Evolutionary conservation across 2,329 filamentous ascomycete species (phyloP).

Genomic region (Sclerotinia subarctica): DNA sequence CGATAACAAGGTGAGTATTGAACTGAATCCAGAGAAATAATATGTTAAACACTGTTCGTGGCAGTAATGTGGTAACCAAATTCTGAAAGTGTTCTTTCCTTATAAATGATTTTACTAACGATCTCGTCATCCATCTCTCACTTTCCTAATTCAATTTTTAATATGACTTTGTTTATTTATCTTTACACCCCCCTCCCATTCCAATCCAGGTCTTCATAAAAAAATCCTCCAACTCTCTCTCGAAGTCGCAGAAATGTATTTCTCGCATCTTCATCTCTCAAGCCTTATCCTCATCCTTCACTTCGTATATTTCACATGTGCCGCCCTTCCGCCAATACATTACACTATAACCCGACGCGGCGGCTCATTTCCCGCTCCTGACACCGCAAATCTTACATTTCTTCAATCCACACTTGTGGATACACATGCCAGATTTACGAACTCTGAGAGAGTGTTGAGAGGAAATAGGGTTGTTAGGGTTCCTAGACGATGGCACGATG

Average conservation of each 20-base stretch:
- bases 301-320: neutral
- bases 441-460: neutral
- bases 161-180: neutral
- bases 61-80: neutral
- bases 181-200: no score
- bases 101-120: no score
- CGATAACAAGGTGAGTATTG: no score
- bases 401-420: neutral
- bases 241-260: neutral
- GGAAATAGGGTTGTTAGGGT: neutral
- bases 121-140: neutral
- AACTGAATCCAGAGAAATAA: neutral
- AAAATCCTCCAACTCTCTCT: no score
- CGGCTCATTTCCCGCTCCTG: constrained; percentile 10
- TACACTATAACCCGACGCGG: constrained; percentile 6
- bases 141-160: neutral
- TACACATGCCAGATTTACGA: neutral
- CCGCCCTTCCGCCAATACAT: constrained; percentile 14
- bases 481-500: constrained; percentile 2
- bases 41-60: neutral
- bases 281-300: neutral
- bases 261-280: neutral
- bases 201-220: fast-evolving
- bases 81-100: neutral
- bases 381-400: constrained; percentile 5